Evolutionary conservation across 345 rosid genomes (phyloP).

Genomic region (Acer saccharum): DNA sequence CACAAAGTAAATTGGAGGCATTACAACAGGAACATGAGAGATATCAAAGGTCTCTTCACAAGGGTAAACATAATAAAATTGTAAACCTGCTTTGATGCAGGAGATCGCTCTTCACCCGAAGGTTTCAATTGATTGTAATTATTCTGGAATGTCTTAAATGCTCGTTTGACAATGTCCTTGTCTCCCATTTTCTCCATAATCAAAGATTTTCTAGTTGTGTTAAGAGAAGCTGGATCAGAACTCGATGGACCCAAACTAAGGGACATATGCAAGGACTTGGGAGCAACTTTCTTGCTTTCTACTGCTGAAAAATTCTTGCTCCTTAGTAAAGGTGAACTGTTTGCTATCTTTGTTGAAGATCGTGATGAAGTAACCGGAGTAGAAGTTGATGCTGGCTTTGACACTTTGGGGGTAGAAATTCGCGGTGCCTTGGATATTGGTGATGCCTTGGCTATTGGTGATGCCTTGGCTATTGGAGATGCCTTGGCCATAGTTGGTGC

Average conservation of each 20-base stretch:
- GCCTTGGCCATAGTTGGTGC: constrained; percentile 33
- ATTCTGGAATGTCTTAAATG: constrained; percentile 78
- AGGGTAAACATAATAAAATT: background rate
- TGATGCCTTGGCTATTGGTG: constrained; percentile 1
- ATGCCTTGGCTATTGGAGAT: constrained; percentile 20
- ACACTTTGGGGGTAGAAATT: constrained; percentile 48
- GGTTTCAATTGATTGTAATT: constrained; percentile 46
- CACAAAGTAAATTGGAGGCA: background rate
- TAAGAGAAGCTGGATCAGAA: constrained; percentile 38
- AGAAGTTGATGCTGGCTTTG: constrained; percentile 48
- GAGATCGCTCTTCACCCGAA: constrained; percentile 43
- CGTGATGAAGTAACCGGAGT: constrained; percentile 37
- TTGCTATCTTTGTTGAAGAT: constrained; percentile 42
- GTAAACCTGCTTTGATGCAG: constrained; percentile 58
- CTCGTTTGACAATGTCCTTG: constrained; percentile 88
- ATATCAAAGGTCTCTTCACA: constrained; percentile 11
- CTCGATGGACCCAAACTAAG: constrained; percentile 50
- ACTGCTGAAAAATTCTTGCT: constrained; percentile 33
- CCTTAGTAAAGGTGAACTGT: constrained; percentile 34
- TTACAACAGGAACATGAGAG: background rate
- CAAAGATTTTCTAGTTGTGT: constrained; percentile 57
- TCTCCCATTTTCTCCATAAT: constrained; percentile 97
- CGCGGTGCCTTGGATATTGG: constrained; percentile 44
- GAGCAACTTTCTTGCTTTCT: constrained; percentile 57
- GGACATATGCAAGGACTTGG: constrained; percentile 80